A percentile compares a stretch with the other conserved stretches of the same genome.
Evolutionary conservation across 768 basidiomycete species (phyloP).

Genomic region (Macrolepiota albuminosa): DNA sequence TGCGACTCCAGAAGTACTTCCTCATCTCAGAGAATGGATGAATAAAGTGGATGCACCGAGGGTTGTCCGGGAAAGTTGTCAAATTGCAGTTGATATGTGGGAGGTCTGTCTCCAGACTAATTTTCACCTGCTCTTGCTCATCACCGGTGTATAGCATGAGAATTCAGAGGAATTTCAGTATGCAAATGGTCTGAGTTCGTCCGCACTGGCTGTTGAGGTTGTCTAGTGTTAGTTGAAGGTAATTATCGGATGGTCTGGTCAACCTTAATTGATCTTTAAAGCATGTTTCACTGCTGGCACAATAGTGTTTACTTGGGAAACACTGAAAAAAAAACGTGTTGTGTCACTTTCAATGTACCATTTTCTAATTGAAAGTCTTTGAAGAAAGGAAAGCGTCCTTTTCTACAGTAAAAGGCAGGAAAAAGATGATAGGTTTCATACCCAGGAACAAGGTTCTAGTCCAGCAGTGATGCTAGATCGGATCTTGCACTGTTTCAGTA

Average conservation of each 20-base stretch:
- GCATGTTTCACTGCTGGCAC: neutral
- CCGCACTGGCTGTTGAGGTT: slow-evolving; percentile 3
- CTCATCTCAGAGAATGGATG: slow-evolving; percentile 84
- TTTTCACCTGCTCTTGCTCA: neutral
- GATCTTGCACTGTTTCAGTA: too few relatives aligned
- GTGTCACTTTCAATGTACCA: too few relatives aligned
- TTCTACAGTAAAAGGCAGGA: too few relatives aligned
- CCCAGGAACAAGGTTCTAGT: too few relatives aligned
- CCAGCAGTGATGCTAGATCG: too few relatives aligned
- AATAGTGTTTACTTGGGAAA: too few relatives aligned
- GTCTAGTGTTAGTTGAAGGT: neutral
- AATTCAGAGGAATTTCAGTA: slow-evolving; percentile 81
- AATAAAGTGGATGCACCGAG: slow-evolving; percentile 69
- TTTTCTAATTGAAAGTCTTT: too few relatives aligned
- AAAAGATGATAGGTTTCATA: too few relatives aligned
- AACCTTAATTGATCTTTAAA: neutral
- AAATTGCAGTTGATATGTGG: slow-evolving; percentile 97
- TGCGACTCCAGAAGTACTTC: slow-evolving; percentile 86
- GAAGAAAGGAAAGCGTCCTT: too few relatives aligned
- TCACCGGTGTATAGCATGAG: slow-evolving; percentile 49
- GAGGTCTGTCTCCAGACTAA: slow-evolving; percentile 52
- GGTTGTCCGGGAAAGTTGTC: slow-evolving; percentile 94
- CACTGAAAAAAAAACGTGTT: too few relatives aligned
- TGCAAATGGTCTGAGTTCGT: slow-evolving; percentile 39
- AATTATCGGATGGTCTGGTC: neutral